These are phyloP conservation scores for Tubosaeta sp. DNA, from an alignment of 768 basidiomycete species.

Conservation along the genomic window DNA sequence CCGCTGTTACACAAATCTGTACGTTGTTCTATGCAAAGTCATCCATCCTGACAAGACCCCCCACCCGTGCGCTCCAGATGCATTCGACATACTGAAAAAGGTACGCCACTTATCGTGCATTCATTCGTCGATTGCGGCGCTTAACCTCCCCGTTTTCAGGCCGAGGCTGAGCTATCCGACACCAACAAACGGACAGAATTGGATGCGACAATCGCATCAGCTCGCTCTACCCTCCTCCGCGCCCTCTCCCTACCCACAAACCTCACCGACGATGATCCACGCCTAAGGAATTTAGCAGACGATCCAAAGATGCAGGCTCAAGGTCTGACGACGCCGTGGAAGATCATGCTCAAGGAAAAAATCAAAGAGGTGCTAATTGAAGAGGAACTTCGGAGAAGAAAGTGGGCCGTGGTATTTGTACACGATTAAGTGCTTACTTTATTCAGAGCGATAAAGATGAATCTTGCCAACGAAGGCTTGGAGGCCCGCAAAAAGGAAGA, in stretches of 20 bases:
- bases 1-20: conserved; percentile 22
- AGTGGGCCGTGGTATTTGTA: conserved; percentile 45
- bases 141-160: conserved; percentile 40
- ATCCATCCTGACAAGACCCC: conserved; percentile 98
- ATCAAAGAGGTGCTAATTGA: conserved; percentile 85
- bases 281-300: conserved; percentile 43
- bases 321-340: conserved; percentile 54
- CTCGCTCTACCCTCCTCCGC: conserved; percentile 66
- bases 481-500: conserved; percentile 94
- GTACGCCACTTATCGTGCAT: conserved; percentile 33
- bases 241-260: conserved; percentile 56
- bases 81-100: conserved; percentile 93
- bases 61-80: conserved; percentile 84
- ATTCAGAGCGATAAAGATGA: conserved; percentile 84
- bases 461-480: conserved; percentile 85
- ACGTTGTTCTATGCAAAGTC: conserved; percentile 55
- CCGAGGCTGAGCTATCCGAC: conserved; percentile 79
- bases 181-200: conserved; percentile 76
- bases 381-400: conserved; percentile 80
- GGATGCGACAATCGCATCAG: conserved; percentile 73
- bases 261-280: conserved; percentile 55
- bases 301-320: conserved; percentile 30
- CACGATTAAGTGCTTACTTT: conserved; percentile 1
- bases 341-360: conserved; percentile 60
- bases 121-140: background rate